A percentile compares a stretch with the other conserved stretches of the same genome.
Evolutionary conservation across 495 filamentous ascomycete genomes (phyloP).

Genomic region (Trichoderma erinaceum): DNA sequence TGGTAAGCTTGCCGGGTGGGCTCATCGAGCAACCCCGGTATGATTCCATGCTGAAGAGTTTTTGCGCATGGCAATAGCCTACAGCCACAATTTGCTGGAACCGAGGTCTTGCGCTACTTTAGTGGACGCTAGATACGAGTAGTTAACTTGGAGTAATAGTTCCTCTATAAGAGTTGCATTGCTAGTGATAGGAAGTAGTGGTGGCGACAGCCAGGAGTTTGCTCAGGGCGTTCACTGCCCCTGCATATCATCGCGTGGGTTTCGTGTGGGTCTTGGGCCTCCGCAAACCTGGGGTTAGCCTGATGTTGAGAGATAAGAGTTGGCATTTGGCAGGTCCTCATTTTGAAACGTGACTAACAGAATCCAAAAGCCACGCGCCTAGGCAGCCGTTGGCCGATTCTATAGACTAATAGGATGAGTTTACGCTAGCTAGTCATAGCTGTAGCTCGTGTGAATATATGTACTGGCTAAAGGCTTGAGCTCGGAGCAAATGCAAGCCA

Average conservation of each 20-base stretch:
- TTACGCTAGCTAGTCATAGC: neutral
- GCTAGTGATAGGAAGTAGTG: too few species aligned
- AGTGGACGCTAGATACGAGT: neutral
- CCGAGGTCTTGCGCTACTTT: neutral
- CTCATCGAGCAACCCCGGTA: neutral
- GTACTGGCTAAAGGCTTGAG: neutral
- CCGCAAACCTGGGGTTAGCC: conserved; percentile 4
- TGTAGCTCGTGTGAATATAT: neutral
- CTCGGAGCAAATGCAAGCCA: too few species aligned
- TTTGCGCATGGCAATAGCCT: neutral
- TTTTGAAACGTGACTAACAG: neutral
- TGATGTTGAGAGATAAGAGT: neutral
- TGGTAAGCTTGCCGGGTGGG: neutral
- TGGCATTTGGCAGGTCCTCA: neutral
- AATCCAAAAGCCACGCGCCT: neutral
- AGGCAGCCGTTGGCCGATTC: neutral
- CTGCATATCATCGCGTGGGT: neutral
- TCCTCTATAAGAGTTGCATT: neutral
- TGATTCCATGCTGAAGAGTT: neutral
- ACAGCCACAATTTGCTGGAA: neutral
- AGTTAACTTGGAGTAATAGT: neutral
- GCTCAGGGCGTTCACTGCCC: neutral
- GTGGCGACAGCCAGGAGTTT: too few species aligned
- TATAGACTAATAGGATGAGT: neutral
- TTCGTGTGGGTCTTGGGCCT: neutral